Evolutionary conservation across 805 yeast species (phyloP), one percentile per base, ranked within the genome.

Genomic region (Candida schatavii): DNA sequence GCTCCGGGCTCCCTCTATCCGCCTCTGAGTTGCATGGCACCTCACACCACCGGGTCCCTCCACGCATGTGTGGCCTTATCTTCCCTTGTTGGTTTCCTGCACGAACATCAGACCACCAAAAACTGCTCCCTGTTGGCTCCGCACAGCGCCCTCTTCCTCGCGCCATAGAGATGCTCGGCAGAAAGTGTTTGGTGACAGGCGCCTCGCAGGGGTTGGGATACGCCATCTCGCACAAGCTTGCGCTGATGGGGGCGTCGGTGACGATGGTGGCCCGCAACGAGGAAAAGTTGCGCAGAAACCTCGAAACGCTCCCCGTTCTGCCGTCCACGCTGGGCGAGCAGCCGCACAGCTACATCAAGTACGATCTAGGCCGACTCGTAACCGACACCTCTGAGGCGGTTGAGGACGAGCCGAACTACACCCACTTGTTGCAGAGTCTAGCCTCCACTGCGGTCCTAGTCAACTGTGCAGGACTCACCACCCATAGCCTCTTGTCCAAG

Each of bases 181-280:
- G 53, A 42, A 68, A 70, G n/a, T 83, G 81, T 0, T 48, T 78
- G 3, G 60, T 83, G 2, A 83, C 88, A 0, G 93, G 93, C 1
- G 89, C 83, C 0, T 80, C 89, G 0, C 62, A 74, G 35, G 91
- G 93, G 0, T 64, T 85, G 11, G 93, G 93, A 0, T 61, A 68
- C 3, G 71, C 72, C 0, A 74, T 85, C 14, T 83, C 88, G 0
- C 47, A 55, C 26, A 56, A 51, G 23, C 62, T 85, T 21, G 75
- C 87, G 0, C 37, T 46, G 0, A 49, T 64, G 22, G 90, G 90
- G 1, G 74, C 77, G 20, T 64, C 64, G 17, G 64, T 80, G 4
- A 66, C 81, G 0, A 55, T 84, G 14, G 46, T 80, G 4, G 74
- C 88, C 0, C 56, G 86, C 32, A 66, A 75, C 40, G 64, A 62